Evolutionary conservation across 2,329 filamentous ascomycete genomes (phyloP).

Genomic region (Colletotrichum noveboracense): DNA sequence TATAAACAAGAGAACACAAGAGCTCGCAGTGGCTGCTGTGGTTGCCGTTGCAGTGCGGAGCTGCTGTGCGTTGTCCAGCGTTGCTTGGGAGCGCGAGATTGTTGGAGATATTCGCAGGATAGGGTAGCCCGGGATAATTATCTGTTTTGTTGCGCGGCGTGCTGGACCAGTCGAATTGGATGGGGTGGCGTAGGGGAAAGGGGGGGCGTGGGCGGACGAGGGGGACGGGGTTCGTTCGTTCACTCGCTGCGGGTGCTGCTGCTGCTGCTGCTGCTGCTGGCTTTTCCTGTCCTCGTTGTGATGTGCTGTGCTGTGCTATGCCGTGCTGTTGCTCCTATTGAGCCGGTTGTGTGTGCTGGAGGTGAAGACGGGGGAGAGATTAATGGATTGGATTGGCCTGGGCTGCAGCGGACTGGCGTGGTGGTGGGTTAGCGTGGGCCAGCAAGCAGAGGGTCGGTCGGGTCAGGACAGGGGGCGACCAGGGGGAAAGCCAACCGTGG

Average conservation of each 20-base stretch:
- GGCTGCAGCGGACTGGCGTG: neutral
- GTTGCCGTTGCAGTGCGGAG: slow-evolving; percentile 4
- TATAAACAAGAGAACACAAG: neutral
- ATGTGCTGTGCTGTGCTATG: neutral
- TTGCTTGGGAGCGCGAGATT: slow-evolving; percentile 12
- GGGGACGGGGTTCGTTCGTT: neutral
- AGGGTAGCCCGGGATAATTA: slow-evolving; percentile 7
- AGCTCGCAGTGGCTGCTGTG: neutral
- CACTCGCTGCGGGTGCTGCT: neutral
- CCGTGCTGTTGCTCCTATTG: neutral
- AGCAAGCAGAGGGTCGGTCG: neutral
- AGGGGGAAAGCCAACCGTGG: neutral
- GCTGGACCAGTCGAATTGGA: neutral
- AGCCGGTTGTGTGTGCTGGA: neutral
- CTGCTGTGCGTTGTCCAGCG: slow-evolving; percentile 14
- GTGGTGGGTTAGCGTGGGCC: neutral
- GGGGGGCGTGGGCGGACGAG: neutral
- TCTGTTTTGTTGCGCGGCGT: slow-evolving; percentile 18
- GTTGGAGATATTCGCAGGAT: slow-evolving; percentile 6
- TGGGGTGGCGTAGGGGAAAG: neutral
- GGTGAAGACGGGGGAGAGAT: neutral
- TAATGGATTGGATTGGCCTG: neutral
- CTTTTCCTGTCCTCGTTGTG: neutral
- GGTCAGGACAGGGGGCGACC: neutral
- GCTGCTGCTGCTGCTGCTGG: neutral